These are phyloP conservation scores for Dactylis glomerata DNA, from an alignment of 176 grass and related monocot species.

Conservation along the genomic window DNA sequence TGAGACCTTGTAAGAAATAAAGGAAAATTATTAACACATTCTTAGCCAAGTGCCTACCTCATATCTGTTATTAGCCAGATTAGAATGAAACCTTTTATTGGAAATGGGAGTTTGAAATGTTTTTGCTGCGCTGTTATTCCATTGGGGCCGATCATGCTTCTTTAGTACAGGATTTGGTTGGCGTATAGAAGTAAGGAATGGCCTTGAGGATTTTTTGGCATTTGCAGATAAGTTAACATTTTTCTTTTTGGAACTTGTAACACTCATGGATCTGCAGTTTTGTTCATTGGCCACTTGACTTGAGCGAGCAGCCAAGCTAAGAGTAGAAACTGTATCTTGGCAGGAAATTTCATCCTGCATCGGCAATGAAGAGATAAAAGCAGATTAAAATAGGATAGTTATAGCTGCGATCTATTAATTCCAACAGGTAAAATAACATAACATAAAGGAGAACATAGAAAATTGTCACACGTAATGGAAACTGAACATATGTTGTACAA, in stretches of 20 bases:
- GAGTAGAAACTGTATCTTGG: conserved; percentile 45
- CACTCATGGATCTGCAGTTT: conserved; percentile 1
- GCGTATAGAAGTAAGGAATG: background rate
- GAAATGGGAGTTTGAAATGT: conserved; percentile 11
- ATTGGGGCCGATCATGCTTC: conserved; percentile 15
- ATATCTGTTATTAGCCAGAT: background rate
- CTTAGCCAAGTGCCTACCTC: background rate
- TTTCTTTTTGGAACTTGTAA: conserved; percentile 21
- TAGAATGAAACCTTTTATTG: conserved; percentile 28
- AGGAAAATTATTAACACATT: background rate
- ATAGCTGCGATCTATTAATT: background rate
- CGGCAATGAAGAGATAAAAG: background rate
- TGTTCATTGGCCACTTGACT: conserved; percentile 41
- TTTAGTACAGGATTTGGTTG: background rate
- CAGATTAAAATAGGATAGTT: background rate
- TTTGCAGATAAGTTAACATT: background rate
- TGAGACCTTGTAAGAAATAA: conserved; percentile 42
- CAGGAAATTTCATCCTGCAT: conserved; percentile 44
- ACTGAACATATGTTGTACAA: background rate
- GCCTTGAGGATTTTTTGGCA: conserved; percentile 18
- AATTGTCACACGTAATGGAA: background rate
- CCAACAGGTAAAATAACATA: background rate
- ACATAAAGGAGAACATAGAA: background rate
- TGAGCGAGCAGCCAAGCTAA: conserved; percentile 55
- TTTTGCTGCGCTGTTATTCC: conserved; percentile 28